Evolutionary conservation across 2,329 filamentous ascomycete genomes (phyloP), one percentile per base, ranked within the genome.

Genomic region (Elsinoe perseae): DNA sequence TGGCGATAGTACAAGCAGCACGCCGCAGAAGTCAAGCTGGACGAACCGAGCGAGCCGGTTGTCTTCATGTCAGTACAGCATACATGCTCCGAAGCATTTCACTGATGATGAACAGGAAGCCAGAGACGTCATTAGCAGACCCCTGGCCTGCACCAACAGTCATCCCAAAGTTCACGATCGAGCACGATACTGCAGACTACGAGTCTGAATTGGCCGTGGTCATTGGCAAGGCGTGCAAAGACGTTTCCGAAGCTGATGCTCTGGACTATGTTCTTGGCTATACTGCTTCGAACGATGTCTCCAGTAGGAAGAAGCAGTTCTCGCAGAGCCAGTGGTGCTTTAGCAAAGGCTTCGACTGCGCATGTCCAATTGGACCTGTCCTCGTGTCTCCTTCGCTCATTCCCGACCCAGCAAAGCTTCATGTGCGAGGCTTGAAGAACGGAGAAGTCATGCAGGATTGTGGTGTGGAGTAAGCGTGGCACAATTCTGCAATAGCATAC

Each of bases 211-310:
- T 84, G 52, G 79, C 75, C 10, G 74, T 82, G 27, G 72, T 83
- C 10, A 76, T 84, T 42, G 77, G 78, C 28, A 73, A 68, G 66
- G 74, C 72, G 30, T 72, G 72, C 36, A 77, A 77, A 62, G 80
- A 84, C 60, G 79, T 83, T 8, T 70, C 73, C 44, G 79, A 82
- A 61, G 73, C 71, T 0, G 75, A 83, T 25, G 80, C 81, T 4
- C 64, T 81, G 52, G 74, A 78, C 60, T 82, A 84, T 62, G 74
- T 86, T 3, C 76, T 85, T 1, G 82, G 83, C 25, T 86, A 86
- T 65, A 82, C 80, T 0, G 76, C 77, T 20, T 76, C 77, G 63
- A 86, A 85, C 68, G 82, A 86, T 64, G 77, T 86, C 5, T 83
- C 80, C 1, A 80, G 77, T 59, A 77, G 81, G 3, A 76, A 78